Conservation (phyloP, 345 rosid genomes). For the Syzygium aromaticum region DNA sequence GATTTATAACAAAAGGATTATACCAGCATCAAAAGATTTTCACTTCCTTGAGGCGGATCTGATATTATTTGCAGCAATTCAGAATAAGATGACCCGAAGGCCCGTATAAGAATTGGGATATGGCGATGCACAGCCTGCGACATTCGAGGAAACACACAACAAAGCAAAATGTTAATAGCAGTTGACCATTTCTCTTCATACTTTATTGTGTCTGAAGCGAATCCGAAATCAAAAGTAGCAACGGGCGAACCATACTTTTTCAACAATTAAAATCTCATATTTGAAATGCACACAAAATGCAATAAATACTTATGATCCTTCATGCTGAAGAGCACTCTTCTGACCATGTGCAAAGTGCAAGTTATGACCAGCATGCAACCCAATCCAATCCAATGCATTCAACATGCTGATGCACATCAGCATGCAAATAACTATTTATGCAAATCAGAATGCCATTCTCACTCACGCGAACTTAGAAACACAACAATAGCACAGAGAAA, state of each 20-base stretch:
- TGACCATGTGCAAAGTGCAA: not conserved
- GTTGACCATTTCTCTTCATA: not conserved
- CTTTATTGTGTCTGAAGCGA: not conserved
- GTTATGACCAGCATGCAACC: not conserved
- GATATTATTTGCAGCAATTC: slow-evolving; percentile 77
- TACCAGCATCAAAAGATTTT: slow-evolving; percentile 87
- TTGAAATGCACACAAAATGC: not conserved
- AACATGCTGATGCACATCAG: not conserved
- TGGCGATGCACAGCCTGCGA: slow-evolving; percentile 92
- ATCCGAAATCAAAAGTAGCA: not conserved
- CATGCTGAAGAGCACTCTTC: not conserved
- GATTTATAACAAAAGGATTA: slow-evolving; percentile 3
- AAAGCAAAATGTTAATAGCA: not conserved
- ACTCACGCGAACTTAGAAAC: not conserved
- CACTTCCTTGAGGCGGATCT: slow-evolving; percentile 97
- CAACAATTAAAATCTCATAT: not conserved
- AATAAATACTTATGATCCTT: not conserved
- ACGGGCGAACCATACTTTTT: not conserved
- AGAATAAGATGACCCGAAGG: slow-evolving; percentile 72
- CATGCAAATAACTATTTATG: not conserved
- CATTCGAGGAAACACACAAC: slow-evolving; percentile 1
- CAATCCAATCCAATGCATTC: not conserved
- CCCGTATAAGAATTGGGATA: slow-evolving; percentile 72
- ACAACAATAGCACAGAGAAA: not conserved
- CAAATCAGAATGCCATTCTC: not conserved